Base-by-base conservation (phyloP, 2,329 filamentous ascomycete species). In the Exophiala aquamarina region DNA sequence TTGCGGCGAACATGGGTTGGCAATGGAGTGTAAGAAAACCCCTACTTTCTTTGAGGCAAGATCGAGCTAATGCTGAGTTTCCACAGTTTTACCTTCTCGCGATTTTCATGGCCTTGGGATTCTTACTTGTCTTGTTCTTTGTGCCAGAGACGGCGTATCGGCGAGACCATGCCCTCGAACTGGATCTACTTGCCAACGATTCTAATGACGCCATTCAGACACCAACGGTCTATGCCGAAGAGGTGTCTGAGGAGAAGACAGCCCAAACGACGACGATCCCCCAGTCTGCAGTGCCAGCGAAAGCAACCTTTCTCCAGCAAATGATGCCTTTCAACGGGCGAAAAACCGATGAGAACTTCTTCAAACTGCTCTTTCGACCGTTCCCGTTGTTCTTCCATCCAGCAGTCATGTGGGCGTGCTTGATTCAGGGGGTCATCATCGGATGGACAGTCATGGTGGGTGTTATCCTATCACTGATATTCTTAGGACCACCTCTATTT, bases 391-490 rank as follows among this genome's bases (percentile, higher is more conserved):
- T 95, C 58, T 66, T 86, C 5, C 91, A 96, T 63, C 91, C 90
- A 0, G 88, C 87, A 6, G 89, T 96, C 58, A 67, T 94, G 32
- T 95, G 89, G 87, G 77, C 78, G 13, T 82, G 79, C 60, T 74
- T 96, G 3, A 88, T 91, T 40, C 91, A 95, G 74, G 91, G 91
- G 13, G 82, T 87, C 3, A 81, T 95, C 62, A 95, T 96, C 61
- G 92, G 91, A 55, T 97, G 92, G 91, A 95, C 91, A 1, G 88
- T 96, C 13, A 89, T 96, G 62, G 92, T 95, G 56, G 87, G 88
- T 47, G 85, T 93, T 51, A 82, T 93, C 56, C 72, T 94, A 36
- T 86, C 84, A n/a, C 81, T 84, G 49, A 84, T 94, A 57, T 92
- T 93, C 70, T 77, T 94, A 37, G 84, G 85, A 2, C 84, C 86